Evolutionary conservation across 2,329 filamentous ascomycete species (phyloP), one percentile per base, ranked within the genome.

Genomic region (Ascochyta pisi): DNA sequence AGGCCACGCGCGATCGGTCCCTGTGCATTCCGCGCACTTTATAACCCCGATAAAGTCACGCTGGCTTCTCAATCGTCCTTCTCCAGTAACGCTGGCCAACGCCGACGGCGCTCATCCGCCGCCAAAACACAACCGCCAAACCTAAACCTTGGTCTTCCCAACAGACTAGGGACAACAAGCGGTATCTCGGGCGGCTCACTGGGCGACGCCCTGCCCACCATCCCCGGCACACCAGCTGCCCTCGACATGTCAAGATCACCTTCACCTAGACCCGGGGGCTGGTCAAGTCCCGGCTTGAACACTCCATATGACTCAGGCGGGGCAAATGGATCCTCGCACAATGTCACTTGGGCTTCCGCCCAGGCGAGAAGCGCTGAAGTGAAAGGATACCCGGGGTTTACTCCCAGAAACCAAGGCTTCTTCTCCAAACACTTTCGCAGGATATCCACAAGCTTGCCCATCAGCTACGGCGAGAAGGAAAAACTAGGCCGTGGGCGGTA

Each of bases 181-280:
- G 71, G 70, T 62, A 57, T 68, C 42, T 64, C 70, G 52, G 68
- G 69, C 55, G 65, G 65, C 61, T 68, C 65, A 45, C 60, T 68
- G 50, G 71, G 69, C 57, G 68, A 72, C 54, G 61, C 55, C 62
- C 71, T 76, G 41, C 73, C 74, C 56, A 62, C 72, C 10, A 75
- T 76, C 43, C 74, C 74, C 42, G 73, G 73, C 59, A 76, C 74
- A 23, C 73, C 74, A 51, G 69, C 68, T 34, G 53, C 51, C 39
- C 49, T 65, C 49, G 53, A 71, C 33, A 96, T 96, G 93, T 90
- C 92, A 65, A 87, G 92, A 78, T 96, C 91, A 72, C 91, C 93
- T 46, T 96, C 92, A 52, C 94, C 93, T 60, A 84, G 87, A 61
- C 89, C 90, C 68, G 92, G 91, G 72, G 92, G 92, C 67, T 97